A percentile compares a stretch with the other conserved stretches of the same genome.
Evolutionary conservation across 805 yeast genomes (phyloP).

Genomic region (Vanderwaltozyma verrucispora): DNA sequence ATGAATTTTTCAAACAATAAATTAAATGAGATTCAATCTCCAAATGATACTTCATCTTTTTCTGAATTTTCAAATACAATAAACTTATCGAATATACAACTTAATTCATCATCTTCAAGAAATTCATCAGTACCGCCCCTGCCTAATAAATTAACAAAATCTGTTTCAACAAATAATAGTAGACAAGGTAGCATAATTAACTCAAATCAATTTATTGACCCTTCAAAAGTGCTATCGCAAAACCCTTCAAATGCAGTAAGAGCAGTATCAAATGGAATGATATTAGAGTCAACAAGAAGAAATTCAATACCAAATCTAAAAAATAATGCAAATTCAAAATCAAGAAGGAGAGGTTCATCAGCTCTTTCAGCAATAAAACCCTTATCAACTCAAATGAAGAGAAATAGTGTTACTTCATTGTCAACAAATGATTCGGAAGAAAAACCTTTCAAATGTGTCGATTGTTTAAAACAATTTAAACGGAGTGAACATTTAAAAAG

Average conservation of each 20-base stretch:
- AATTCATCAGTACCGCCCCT: too few species aligned
- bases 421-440: slow-evolving; percentile 3
- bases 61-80: too few species aligned
- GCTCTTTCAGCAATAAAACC: neutral
- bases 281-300: slow-evolving; percentile 1
- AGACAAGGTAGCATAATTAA: too few species aligned
- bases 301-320: neutral
- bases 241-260: slow-evolving; percentile 12
- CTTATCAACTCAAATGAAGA: neutral
- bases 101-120: too few species aligned
- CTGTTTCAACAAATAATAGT: too few species aligned
- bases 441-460: slow-evolving; percentile 30
- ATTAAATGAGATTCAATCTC: neutral
- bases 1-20: too few species aligned
- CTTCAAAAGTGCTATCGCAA: slow-evolving; percentile 13
- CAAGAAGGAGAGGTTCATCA: neutral
- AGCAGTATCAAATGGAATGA: slow-evolving; percentile 11
- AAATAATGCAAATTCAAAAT: neutral
- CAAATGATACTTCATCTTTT: neutral
- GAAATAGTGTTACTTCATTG: slow-evolving; percentile 1
- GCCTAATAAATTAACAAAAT: too few species aligned
- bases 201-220: slow-evolving; percentile 9
- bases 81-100: too few species aligned
- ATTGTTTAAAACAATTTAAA: slow-evolving; percentile 38
- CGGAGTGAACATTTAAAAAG: slow-evolving; percentile 59